phyloP scores from a whole-genome alignment of 2,329 filamentous ascomycete genomes.

The Diaporthe eres region DNA sequence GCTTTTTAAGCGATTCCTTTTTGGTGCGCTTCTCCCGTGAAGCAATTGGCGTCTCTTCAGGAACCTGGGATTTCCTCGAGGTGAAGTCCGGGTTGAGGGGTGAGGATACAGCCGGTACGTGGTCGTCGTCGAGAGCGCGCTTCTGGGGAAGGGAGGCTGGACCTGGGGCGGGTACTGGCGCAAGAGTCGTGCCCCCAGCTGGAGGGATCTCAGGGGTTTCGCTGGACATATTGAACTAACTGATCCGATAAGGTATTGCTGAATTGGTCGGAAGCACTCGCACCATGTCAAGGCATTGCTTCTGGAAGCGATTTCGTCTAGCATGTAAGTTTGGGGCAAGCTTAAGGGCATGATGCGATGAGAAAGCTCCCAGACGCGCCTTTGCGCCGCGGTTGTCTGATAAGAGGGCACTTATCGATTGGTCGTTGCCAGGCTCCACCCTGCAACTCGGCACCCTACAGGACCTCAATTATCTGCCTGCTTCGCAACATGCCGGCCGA shows the following conservation, averaged over 20 bases:
- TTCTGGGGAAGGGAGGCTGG: slow-evolving; percentile 73
- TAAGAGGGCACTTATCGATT: slow-evolving; percentile 33
- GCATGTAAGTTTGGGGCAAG: neutral
- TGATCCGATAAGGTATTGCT: neutral
- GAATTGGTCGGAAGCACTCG: neutral
- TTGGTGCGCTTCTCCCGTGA: slow-evolving; percentile 69
- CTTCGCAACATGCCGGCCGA: neutral
- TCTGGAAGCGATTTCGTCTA: neutral
- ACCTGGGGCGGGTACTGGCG: slow-evolving; percentile 2
- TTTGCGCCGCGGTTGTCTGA: slow-evolving; percentile 24
- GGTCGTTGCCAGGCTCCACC: slow-evolving; percentile 13
- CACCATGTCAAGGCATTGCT: slow-evolving; percentile 25
- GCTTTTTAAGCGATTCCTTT: slow-evolving; percentile 78
- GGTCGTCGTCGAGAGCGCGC: slow-evolving; percentile 76
- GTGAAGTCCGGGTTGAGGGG: slow-evolving; percentile 79
- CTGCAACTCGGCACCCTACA: slow-evolving; percentile 15
- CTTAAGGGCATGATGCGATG: slow-evolving; percentile 11
- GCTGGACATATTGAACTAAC: slow-evolving; percentile 30
- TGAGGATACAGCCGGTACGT: slow-evolving; percentile 79
- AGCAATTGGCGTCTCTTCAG: slow-evolving; percentile 54
- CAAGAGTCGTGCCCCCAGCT: slow-evolving; percentile 13
- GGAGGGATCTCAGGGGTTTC: slow-evolving; percentile 36
- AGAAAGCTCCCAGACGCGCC: slow-evolving; percentile 32
- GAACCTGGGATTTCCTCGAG: slow-evolving; percentile 48
- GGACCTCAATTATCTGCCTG: slow-evolving; percentile 9